A percentile compares a stretch with the other conserved stretches of the same genome.
phyloP scores from a whole-genome alignment of 805 yeast genomes.

The Tetrapisispora iriomotensis region DNA sequence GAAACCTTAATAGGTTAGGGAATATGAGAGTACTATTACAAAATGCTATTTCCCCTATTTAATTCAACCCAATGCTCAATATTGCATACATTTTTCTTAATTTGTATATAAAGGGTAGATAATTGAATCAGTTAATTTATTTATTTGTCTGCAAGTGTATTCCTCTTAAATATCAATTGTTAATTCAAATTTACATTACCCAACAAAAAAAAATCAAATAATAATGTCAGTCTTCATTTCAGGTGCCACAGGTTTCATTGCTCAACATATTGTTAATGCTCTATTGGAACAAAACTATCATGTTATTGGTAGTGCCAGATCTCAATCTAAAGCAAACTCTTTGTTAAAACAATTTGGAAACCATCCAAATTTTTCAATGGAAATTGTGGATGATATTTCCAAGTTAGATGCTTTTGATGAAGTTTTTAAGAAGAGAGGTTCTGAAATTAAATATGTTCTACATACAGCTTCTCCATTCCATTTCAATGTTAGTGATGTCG shows the following conservation, averaged over 20 bases:
- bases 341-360: conserved; percentile 26
- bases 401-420: conserved; percentile 36
- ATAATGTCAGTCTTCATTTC: conserved; percentile 35
- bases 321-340: conserved; percentile 34
- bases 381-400: conserved; percentile 31
- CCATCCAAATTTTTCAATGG: conserved; percentile 22
- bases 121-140: no score
- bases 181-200: no score
- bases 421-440: conserved; percentile 31
- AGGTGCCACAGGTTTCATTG: conserved; percentile 48
- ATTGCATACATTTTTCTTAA: no score
- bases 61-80: no score
- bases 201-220: background rate
- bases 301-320: conserved; percentile 46
- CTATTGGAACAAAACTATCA: conserved; percentile 32
- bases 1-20: no score
- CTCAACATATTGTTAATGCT: conserved; percentile 37
- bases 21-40: no score
- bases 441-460: conserved; percentile 35
- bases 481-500: conserved; percentile 32
- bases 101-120: no score
- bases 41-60: no score
- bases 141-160: no score
- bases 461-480: conserved; percentile 45
- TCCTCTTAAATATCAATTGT: no score